phyloP scores from a whole-genome alignment of 163 green algal genomes.

The Scenedesmus sp. region DNA sequence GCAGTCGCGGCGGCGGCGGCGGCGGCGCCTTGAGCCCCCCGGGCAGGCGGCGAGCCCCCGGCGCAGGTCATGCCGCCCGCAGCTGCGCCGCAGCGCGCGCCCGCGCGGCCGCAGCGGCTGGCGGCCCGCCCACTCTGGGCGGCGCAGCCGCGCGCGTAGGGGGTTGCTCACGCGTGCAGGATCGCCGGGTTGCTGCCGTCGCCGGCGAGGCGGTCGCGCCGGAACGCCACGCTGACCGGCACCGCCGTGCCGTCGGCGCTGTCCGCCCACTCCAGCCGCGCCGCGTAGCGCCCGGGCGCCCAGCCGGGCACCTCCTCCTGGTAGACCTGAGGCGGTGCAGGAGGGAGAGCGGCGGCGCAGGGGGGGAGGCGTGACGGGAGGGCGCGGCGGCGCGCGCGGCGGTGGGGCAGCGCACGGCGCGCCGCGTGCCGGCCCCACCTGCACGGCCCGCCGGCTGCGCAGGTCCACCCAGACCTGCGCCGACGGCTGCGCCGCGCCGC shows the following conservation, averaged over 20 bases:
- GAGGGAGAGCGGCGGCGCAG: not conserved
- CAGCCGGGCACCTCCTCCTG: slow-evolving; percentile 3
- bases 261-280: slow-evolving; percentile 10
- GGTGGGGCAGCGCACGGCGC: too few species aligned
- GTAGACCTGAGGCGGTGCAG: slow-evolving; percentile 15
- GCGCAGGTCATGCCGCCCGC: not conserved
- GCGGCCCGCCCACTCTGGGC: slow-evolving; percentile 42
- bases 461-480: slow-evolving; percentile 2
- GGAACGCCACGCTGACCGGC: slow-evolving; percentile 63
- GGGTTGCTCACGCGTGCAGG: slow-evolving; percentile 60
- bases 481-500: not conserved
- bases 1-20: not conserved
- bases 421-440: not conserved
- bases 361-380: too few species aligned
- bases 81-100: too few species aligned
- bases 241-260: slow-evolving; percentile 39
- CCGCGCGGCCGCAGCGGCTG: too few species aligned
- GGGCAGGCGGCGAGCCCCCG: too few species aligned
- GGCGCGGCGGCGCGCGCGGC: too few species aligned
- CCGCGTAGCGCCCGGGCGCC: not conserved
- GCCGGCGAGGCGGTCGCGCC: slow-evolving; percentile 30
- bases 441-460: slow-evolving; percentile 1
- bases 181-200: slow-evolving; percentile 47
- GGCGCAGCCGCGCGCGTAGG: too few species aligned
- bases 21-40: not conserved